Evolutionary conservation across 176 grass and related monocot genomes (phyloP).

Genomic region (Melocanna baccifera): DNA sequence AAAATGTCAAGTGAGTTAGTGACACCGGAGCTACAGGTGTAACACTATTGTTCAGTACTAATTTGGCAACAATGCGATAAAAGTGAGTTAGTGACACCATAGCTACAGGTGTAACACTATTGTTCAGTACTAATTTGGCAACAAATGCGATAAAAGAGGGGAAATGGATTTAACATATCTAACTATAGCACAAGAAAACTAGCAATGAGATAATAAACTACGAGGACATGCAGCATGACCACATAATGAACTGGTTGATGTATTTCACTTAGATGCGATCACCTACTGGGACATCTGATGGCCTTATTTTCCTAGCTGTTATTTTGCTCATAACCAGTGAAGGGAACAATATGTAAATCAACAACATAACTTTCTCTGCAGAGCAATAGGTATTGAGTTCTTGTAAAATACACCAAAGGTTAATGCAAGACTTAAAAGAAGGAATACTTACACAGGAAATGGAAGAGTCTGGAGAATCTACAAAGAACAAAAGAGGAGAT

Average conservation of each 20-base stretch:
- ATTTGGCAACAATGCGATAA: background rate
- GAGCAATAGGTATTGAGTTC: background rate
- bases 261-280: background rate
- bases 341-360: background rate
- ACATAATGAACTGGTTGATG: background rate
- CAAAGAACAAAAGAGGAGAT: slow-evolving; percentile 85
- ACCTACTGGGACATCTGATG: background rate
- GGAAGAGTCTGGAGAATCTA: slow-evolving; percentile 85
- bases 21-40: background rate
- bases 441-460: slow-evolving; percentile 76
- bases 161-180: background rate
- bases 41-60: background rate
- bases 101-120: background rate
- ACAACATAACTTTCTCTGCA: slow-evolving; percentile 12
- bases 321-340: background rate
- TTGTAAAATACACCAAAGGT: background rate
- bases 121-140: background rate
- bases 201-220: background rate
- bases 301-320: background rate
- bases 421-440: background rate
- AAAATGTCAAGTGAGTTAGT: background rate
- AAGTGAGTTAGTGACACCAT: background rate
- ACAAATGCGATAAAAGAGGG: background rate
- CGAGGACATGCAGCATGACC: background rate
- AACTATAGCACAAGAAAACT: background rate